Percentiles rank a stretch among this genome's conserved stretches.
Evolutionary conservation across 2,329 filamentous ascomycete species (phyloP).

Genomic region (Immersiporthe knoxdaviesiana): DNA sequence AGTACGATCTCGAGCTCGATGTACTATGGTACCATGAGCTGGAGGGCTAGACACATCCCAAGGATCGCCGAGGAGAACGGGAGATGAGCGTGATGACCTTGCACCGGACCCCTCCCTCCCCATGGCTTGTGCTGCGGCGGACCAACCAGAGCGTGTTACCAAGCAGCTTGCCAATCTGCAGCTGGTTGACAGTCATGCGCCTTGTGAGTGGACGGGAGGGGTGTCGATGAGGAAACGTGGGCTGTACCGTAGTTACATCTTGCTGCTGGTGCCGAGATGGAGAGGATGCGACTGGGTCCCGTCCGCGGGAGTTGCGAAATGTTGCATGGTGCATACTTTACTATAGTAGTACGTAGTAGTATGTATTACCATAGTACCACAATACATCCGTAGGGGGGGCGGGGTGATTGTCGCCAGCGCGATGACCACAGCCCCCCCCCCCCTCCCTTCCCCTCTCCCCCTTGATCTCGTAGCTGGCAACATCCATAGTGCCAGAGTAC

Average conservation of each 20-base stretch:
- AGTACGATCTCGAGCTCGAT: neutral
- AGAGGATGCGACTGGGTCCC: neutral
- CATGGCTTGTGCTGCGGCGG: conserved; percentile 7
- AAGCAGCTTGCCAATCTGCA: conserved; percentile 9
- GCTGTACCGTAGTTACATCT: neutral
- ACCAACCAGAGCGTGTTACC: conserved; percentile 12
- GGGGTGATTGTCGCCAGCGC: neutral
- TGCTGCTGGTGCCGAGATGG: conserved; percentile 1
- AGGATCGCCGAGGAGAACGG: neutral
- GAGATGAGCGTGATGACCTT: conserved; percentile 1
- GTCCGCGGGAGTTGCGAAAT: conserved; percentile 1
- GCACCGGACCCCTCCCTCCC: conserved; percentile 3
- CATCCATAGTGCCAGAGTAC: too few species aligned
- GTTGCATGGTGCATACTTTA: neutral
- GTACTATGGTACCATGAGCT: conserved; percentile 4
- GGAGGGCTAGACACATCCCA: neutral
- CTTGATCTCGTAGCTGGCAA: neutral
- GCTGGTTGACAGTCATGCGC: neutral
- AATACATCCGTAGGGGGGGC: neutral
- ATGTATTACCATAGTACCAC: neutral
- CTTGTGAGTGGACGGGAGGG: neutral
- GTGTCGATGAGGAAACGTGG: conserved; percentile 2
- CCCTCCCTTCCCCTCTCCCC: neutral
- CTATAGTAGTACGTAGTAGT: neutral
- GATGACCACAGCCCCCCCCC: conserved; percentile 8